Conservation (phyloP, 2,329 filamentous ascomycete species). For the Colletotrichum sp. region DNA sequence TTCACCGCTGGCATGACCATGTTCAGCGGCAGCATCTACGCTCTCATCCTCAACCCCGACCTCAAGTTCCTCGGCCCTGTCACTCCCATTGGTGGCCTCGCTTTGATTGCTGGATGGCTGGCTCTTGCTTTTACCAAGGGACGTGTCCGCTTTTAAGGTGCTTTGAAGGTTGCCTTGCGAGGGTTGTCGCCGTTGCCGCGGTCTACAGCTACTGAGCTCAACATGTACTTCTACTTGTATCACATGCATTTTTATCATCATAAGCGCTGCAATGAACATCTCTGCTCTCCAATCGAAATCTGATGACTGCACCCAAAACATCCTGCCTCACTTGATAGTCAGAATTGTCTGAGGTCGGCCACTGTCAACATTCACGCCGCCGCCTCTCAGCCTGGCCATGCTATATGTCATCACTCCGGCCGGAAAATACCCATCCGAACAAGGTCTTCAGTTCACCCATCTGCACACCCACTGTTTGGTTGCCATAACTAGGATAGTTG, state of each 20-base stretch:
- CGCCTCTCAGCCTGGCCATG: not conserved
- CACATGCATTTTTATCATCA: not conserved
- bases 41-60: conserved; percentile 65
- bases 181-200: not conserved
- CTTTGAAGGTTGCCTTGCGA: not conserved
- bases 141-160: not conserved
- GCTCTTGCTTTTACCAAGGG: conserved; percentile 34
- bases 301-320: rapidly evolving
- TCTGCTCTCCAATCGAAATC: not conserved
- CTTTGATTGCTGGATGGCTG: conserved; percentile 69
- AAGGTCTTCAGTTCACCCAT: not conserved
- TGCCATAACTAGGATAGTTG: not conserved
- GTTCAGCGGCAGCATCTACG: conserved; percentile 71
- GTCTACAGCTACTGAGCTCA: not conserved
- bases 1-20: conserved; percentile 70
- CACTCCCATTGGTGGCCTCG: conserved; percentile 68
- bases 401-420: not conserved
- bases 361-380: not conserved
- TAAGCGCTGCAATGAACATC: not conserved
- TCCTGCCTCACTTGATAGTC: too few relatives aligned
- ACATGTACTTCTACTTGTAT: not conserved
- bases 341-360: not conserved
- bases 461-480: not conserved
- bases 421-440: not conserved
- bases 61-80: conserved; percentile 68